phyloP scores from a whole-genome alignment of 768 basidiomycete genomes.

The Chalciporus pseudorubinellus region DNA sequence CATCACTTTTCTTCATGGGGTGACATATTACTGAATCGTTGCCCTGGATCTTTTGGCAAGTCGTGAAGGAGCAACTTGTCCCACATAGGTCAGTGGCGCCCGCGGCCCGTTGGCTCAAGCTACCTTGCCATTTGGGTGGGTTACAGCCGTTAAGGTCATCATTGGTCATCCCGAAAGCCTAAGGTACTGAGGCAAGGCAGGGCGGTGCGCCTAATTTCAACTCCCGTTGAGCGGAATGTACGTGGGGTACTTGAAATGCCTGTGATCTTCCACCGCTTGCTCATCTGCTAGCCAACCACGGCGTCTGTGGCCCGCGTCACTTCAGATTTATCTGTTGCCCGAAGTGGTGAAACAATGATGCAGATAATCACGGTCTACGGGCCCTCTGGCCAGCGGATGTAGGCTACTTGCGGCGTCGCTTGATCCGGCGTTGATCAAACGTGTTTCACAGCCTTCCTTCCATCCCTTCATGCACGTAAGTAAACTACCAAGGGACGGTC shows the following conservation, averaged over 20 bases:
- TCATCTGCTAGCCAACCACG: no score
- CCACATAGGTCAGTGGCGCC: conserved; percentile 12
- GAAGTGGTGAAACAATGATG: background rate
- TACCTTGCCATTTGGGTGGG: background rate
- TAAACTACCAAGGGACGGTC: conserved; percentile 1
- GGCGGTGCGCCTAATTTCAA: background rate
- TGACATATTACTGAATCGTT: no score
- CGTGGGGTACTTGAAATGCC: background rate
- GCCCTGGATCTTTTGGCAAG: no score
- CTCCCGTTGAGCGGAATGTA: background rate
- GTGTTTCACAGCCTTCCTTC: background rate
- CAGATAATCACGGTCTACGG: background rate
- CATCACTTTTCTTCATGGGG: no score
- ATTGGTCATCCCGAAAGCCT: background rate
- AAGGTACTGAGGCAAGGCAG: no score
- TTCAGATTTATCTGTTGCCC: background rate
- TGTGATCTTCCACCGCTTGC: background rate
- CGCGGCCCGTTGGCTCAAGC: background rate
- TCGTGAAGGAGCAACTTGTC: background rate
- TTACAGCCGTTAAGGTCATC: background rate
- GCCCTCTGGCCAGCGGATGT: no score
- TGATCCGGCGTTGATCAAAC: conserved; percentile 13
- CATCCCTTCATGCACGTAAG: background rate
- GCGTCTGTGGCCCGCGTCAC: background rate
- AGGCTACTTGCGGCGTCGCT: background rate